These are phyloP conservation scores for Dothistroma pini DNA, from an alignment of 2,329 filamentous ascomycete species.

Conservation along the genomic window DNA sequence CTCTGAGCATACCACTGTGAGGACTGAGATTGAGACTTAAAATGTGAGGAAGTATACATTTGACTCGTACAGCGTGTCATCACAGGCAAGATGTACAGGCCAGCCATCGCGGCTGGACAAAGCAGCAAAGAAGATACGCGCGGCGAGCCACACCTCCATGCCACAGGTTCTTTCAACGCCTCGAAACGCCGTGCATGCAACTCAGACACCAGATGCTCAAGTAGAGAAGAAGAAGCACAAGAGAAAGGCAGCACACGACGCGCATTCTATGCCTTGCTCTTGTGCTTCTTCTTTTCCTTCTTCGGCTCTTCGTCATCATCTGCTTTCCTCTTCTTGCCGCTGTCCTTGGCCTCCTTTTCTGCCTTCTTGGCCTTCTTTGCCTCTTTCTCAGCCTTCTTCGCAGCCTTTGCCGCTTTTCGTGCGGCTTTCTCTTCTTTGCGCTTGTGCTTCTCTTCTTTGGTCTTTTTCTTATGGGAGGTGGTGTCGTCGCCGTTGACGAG, in stretches of 20 bases:
- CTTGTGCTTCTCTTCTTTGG: constrained; percentile 31
- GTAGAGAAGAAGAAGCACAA: neutral
- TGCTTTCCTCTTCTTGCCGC: constrained; percentile 39
- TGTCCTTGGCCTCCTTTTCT: constrained; percentile 26
- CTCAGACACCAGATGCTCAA: neutral
- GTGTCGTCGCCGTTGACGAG: constrained; percentile 23
- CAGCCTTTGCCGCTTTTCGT: constrained; percentile 28
- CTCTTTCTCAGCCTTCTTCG: constrained; percentile 37
- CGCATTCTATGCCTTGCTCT: constrained; percentile 24
- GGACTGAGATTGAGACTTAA: no score
- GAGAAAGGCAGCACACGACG: neutral
- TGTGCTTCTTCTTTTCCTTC: constrained; percentile 41
- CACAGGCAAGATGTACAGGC: neutral
- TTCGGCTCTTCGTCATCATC: constrained; percentile 52
- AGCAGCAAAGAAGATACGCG: neutral
- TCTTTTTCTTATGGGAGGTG: constrained; percentile 18
- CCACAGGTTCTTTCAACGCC: neutral
- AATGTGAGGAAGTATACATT: neutral
- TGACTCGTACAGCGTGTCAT: neutral
- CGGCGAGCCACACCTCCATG: neutral
- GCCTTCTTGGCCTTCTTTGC: constrained; percentile 35
- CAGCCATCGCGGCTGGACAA: neutral
- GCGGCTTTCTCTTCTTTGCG: constrained; percentile 25
- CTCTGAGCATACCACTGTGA: no score
- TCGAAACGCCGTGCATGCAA: constrained; percentile 4